Percentiles rank a stretch among this genome's conserved stretches.
phyloP scores from a whole-genome alignment of 306 rosid species.

The Cucurbita pepo region DNA sequence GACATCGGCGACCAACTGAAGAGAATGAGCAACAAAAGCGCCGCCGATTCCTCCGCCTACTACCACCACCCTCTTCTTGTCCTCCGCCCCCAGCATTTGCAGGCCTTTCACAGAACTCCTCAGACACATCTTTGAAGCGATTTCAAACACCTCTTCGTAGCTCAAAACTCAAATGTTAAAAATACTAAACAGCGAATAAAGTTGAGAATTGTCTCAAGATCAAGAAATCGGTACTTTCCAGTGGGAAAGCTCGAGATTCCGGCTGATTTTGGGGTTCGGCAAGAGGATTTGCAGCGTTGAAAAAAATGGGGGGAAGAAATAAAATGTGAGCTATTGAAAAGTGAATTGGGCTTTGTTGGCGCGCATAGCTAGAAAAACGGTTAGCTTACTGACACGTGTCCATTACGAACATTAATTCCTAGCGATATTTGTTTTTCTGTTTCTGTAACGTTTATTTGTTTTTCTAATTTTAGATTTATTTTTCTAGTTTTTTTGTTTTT shows the following conservation, averaged over 20 bases:
- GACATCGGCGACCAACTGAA: conserved; percentile 22
- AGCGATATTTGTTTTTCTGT: neutral
- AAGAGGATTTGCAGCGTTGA: neutral
- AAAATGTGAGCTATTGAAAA: neutral
- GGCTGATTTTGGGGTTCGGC: neutral
- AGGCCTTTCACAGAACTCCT: neutral
- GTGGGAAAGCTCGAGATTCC: neutral
- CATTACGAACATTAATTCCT: neutral
- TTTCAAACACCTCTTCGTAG: neutral
- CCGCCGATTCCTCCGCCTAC: conserved; percentile 20
- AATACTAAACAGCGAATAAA: neutral
- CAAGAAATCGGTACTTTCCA: neutral
- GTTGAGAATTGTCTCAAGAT: neutral
- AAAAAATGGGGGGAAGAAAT: neutral
- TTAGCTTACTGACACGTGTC: neutral
- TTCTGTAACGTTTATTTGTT: neutral
- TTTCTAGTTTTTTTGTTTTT: neutral
- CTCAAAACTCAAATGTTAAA: neutral
- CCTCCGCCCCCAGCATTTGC: neutral
- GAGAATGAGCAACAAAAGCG: conserved; percentile 17
- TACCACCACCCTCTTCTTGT: conserved; percentile 20
- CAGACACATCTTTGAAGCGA: neutral
- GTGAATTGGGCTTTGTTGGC: neutral
- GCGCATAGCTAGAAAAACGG: neutral
- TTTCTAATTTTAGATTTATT: neutral